Evolutionary conservation across 2,329 filamentous ascomycete genomes (phyloP), one percentile per base, ranked within the genome.

Genomic region (Plenodomus biglobosus): DNA sequence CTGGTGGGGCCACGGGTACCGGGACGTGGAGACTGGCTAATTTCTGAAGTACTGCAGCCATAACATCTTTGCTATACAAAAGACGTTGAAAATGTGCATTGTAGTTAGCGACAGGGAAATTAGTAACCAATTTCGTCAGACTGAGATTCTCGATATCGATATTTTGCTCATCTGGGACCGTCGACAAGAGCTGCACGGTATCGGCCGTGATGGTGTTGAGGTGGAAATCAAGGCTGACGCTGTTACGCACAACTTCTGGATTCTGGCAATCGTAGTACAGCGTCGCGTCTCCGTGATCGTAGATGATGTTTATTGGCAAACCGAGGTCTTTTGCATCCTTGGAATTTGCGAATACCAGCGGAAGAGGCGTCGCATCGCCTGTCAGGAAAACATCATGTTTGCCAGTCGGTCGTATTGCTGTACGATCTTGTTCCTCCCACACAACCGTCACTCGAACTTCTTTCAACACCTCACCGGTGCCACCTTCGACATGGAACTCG

Each of bases 201-300:
- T 44, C 17, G 19, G 50, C 21, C 8, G 35, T 44, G n/a, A 46
- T 32, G 3, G 22, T 46, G 21, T 51, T 53, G 30, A 55, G 34
- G 30, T 55, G 48, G 16, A 60, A 49, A 36, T 55, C 46, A 19
- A 53, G 36, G n/a, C 30, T 51, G 13, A 48, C 44, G 24, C 52
- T 47, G 15, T 43, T 24, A 10, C 51, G 51, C 7, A 52, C 27
- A 3, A 39, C 49, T 8, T 40, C 44, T 8, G 44, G 19, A 39
- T 48, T 37, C 16, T 48, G 37, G 20, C 52, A 46, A 15, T 58
- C 40, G 19, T 59, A 58, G 17, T 44, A 49, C n/a, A 57, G 40
- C 10, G 49, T 44, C 7, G 48, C 55, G 35, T 43, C 39, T 34
- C 34, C 15, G 5, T 45, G 38, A 20, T 55, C 38, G 30, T 54